Evolutionary conservation across 2,329 filamentous ascomycete genomes (phyloP), one percentile per base, ranked within the genome.

Genomic region (Curvularia eragrostidis): DNA sequence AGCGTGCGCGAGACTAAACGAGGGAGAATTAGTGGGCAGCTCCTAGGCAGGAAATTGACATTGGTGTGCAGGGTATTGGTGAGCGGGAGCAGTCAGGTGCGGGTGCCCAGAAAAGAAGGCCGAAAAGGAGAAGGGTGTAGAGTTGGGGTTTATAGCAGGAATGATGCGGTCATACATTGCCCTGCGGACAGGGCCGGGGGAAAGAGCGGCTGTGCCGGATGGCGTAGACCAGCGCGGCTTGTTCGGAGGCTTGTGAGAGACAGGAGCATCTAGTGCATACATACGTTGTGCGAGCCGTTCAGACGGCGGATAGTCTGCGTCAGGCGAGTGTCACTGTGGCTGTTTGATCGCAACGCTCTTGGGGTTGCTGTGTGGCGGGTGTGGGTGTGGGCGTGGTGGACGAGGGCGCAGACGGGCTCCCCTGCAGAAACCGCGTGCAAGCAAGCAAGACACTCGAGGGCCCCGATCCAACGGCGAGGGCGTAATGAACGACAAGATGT

Each of bases 171-270:
- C 51, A 52, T 57, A 59, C 59, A 52, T 46, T 54, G 63, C 67
- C 49, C 54, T 50, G 52, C 63, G 61, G 69, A 62, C 64, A 58
- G 56, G 34, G 67, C 49, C 54, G 51, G 52, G 64, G 61, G 68
- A 61, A 64, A 58, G 58, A 26, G 54, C 54, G 55, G 55, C 50
- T 51, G 54, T 36, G 60, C 67, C 70, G 71, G 70, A 69, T 66
- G 49, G 68, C 15, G 39, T 49, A 39, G 42, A 52, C 64, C 62
- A 65, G 61, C 21, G 30, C 68, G 67, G 66, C 61, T 61, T 59
- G 38, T 38, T 26, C 59, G 65, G 65, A 61, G 49, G 58, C 53
- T 57, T 54, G 52, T 43, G 15, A 21, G 38, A 42, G 47, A 59
- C 44, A 48, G 21, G 21, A 41, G 39, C 53, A 71, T 63, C 52